These are phyloP conservation scores for Knufia petricola DNA, from an alignment of 2,329 filamentous ascomycete species.

Conservation along the genomic window DNA sequence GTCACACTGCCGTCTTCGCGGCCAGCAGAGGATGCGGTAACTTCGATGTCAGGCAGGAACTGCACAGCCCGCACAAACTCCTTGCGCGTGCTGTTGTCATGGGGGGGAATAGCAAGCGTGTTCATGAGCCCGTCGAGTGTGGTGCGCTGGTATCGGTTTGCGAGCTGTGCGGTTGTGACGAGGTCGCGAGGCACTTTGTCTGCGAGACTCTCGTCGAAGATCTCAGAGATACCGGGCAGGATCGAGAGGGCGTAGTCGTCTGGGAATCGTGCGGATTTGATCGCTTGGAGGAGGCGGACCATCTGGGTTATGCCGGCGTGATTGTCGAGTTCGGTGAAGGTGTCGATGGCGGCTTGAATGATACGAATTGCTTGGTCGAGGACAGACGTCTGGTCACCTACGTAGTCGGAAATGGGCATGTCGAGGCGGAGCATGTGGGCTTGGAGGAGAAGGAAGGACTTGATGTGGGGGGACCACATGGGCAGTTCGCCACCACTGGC, in stretches of 20 bases:
- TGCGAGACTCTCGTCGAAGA: conserved; percentile 15
- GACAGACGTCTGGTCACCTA: conserved; percentile 80
- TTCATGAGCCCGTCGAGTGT: conserved; percentile 23
- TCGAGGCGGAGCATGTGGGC: conserved; percentile 90
- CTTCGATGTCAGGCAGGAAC: conserved; percentile 16
- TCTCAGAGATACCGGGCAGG: conserved; percentile 57
- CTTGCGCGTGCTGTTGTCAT: conserved; percentile 10
- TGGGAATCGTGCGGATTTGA: conserved; percentile 90
- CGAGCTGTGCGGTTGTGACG: conserved; percentile 18
- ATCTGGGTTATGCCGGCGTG: conserved; percentile 70
- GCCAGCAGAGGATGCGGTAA: conserved; percentile 16
- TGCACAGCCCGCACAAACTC: conserved; percentile 45
- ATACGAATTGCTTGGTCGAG: conserved; percentile 96
- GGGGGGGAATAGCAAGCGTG: conserved; percentile 22
- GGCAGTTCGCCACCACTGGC: conserved; percentile 44
- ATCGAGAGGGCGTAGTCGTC: conserved; percentile 69
- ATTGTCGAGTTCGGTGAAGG: conserved; percentile 73
- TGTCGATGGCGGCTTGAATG: conserved; percentile 87
- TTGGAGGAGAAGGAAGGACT: conserved; percentile 86
- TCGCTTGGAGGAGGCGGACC: conserved; percentile 76
- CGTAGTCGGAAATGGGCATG: conserved; percentile 91
- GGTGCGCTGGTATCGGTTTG: conserved; percentile 15
- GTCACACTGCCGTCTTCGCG: conserved; percentile 19
- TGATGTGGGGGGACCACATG: conserved; percentile 98
- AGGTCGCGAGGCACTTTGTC: conserved; percentile 21